Conservation (phyloP, 108 stramenopile genomes). For the Aurantiochytrium sp. region DNA sequence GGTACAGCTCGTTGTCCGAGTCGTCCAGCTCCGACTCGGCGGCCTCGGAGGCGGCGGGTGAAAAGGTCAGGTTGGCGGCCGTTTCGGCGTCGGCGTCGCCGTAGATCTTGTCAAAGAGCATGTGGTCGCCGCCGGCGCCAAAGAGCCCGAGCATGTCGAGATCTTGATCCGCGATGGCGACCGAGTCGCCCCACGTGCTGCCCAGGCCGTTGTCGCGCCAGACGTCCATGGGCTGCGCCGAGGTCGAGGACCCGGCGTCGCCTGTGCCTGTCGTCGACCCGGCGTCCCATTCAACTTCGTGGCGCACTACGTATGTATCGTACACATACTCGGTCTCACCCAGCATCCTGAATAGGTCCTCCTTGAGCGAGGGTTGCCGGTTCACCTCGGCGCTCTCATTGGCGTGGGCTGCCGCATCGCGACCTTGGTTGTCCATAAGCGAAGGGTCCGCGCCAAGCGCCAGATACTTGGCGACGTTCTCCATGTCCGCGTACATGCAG, state of each 20-base stretch:
- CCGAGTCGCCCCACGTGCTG: not conserved
- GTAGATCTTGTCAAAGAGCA: not conserved
- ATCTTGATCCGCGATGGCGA: not conserved
- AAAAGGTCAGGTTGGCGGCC: not conserved
- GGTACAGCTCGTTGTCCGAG: not conserved
- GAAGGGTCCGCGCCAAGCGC: not conserved
- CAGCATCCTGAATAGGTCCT: not conserved
- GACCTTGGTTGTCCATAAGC: not conserved
- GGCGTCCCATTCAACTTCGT: not conserved
- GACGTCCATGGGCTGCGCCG: not conserved
- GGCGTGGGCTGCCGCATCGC: not conserved
- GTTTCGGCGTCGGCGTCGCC: not conserved
- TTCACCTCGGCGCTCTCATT: not conserved
- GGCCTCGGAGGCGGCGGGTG: not conserved
- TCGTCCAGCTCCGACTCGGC: not conserved
- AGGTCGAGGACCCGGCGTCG: not conserved
- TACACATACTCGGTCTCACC: not conserved
- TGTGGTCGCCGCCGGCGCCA: not conserved
- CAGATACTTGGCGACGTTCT: not conserved
- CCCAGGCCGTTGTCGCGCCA: not conserved
- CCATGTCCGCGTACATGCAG: not conserved
- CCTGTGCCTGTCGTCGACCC: not conserved
- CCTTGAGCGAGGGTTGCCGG: not conserved
- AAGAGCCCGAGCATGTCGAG: not conserved
- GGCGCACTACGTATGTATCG: conserved; percentile 24